Evolutionary conservation across 2,329 filamentous ascomycete genomes (phyloP).

Genomic region (Myriosclerotinia curreyana): DNA sequence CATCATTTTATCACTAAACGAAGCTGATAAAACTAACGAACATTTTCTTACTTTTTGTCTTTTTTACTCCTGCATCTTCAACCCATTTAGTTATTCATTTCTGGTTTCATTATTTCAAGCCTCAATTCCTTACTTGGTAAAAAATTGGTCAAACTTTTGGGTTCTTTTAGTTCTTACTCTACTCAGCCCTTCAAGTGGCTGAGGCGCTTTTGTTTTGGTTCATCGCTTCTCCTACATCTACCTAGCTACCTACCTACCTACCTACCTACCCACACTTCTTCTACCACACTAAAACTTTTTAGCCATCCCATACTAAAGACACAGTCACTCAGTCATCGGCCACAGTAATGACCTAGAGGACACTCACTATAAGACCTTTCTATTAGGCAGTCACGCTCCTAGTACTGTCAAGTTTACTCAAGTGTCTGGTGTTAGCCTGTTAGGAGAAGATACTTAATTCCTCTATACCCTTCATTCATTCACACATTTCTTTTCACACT

Average conservation of each 20-base stretch:
- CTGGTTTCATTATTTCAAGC: slow-evolving; percentile 6
- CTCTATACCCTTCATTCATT: slow-evolving; percentile 8
- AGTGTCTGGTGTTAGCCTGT: neutral
- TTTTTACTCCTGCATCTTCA: slow-evolving; percentile 11
- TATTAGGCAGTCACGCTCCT: slow-evolving; percentile 20
- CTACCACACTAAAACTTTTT: slow-evolving; percentile 5
- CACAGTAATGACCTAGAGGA: slow-evolving; percentile 15
- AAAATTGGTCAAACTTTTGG: slow-evolving; percentile 2
- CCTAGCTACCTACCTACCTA: too few relatives aligned
- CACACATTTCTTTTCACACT: slow-evolving; percentile 2
- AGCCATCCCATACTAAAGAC: neutral
- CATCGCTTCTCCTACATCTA: too few relatives aligned
- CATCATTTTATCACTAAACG: slow-evolving; percentile 4
- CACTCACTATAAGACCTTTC: slow-evolving; percentile 6
- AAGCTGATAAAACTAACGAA: neutral
- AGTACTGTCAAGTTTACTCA: slow-evolving; percentile 12
- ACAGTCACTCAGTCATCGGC: slow-evolving; percentile 20
- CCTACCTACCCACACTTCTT: slow-evolving; percentile 11
- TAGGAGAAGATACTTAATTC: slow-evolving; percentile 21
- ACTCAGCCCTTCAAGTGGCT: slow-evolving; percentile 21
- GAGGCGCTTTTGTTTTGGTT: slow-evolving; percentile 19
- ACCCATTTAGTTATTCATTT: neutral
- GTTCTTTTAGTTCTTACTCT: slow-evolving; percentile 17
- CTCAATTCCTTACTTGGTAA: slow-evolving; percentile 9
- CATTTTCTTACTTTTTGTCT: neutral